Percentiles rank a stretch among this genome's conserved stretches.
Evolutionary conservation across 108 stramenopile species (phyloP).

Genomic region (Fragilaria crotonensis): DNA sequence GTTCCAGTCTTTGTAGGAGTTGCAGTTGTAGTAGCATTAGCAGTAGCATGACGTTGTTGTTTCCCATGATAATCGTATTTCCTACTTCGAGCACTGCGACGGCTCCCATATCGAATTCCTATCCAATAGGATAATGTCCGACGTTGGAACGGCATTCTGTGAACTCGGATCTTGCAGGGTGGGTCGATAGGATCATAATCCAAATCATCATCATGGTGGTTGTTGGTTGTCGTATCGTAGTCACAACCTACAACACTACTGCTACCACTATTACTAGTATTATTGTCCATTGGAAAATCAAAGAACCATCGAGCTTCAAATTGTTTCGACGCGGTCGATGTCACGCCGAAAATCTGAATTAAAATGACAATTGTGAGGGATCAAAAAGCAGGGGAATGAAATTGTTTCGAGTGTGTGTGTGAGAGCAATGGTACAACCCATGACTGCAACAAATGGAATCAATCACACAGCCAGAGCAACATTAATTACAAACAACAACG

Average conservation of each 20-base stretch:
- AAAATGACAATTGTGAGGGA: neutral
- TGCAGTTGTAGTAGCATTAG: too few relatives aligned
- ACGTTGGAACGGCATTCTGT: neutral
- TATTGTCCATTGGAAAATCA: neutral
- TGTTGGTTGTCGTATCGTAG: too few relatives aligned
- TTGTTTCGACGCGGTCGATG: constrained; percentile 1
- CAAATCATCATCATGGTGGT: neutral
- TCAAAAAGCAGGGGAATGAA: neutral
- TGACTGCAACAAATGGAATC: too few relatives aligned
- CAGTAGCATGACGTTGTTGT: too few relatives aligned
- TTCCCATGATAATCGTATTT: neutral
- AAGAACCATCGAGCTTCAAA: constrained; percentile 8
- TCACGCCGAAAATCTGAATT: neutral
- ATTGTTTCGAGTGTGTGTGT: neutral
- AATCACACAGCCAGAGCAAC: too few relatives aligned
- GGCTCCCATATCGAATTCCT: neutral
- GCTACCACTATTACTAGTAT: neutral
- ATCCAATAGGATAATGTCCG: neutral
- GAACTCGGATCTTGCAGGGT: neutral
- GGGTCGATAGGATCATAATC: neutral
- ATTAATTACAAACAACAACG: neutral
- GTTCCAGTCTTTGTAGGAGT: too few relatives aligned
- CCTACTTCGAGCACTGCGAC: neutral
- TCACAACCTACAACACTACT: too few relatives aligned
- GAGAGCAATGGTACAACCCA: neutral